These are phyloP conservation scores for Prunus persica DNA, from an alignment of 306 rosid genomes.

Conservation along the genomic window Prunus_persica_NCBIv2 NC_034015.1:3147501-3148000, in stretches of 20 bases:
- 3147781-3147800: background rate
- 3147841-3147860: constrained; percentile 91
- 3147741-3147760: background rate
- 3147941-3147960: background rate
- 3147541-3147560: background rate
- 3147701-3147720: background rate
- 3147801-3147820: background rate
- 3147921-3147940: background rate
- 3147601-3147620: no score
- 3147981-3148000: no score
- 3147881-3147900: constrained; percentile 53
- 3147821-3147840: constrained; percentile 54
- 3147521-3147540: constrained; percentile 91
- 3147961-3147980: background rate
- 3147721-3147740: background rate
- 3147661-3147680: no score
- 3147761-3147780: background rate
- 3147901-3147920: background rate
- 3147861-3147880: constrained; percentile 76
- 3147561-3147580: background rate
- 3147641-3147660: no score
- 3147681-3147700: background rate
- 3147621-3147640: background rate
- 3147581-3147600: background rate
- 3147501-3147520: constrained; percentile 59